Evolutionary conservation across 2,329 filamentous ascomycete genomes (phyloP).

Genomic region (Nannizzia gypsea): DNA sequence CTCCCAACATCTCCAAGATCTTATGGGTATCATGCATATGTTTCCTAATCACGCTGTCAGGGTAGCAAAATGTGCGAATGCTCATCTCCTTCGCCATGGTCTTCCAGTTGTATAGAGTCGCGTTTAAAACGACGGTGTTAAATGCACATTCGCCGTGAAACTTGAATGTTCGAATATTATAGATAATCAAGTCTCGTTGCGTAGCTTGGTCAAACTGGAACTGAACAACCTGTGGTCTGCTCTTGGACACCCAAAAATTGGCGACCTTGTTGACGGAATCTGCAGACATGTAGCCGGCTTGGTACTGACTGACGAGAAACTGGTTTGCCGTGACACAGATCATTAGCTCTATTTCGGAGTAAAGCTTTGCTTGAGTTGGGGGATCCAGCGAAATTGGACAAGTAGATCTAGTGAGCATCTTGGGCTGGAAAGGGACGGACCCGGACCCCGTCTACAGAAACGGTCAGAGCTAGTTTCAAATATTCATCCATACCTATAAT

Average conservation of each 20-base stretch:
- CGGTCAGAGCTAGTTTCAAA: background rate
- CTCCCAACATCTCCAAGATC: slow-evolving; percentile 41
- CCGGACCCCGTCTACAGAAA: slow-evolving; percentile 1
- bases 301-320: slow-evolving; percentile 35
- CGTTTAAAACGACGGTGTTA: slow-evolving; percentile 32
- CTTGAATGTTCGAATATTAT: slow-evolving; percentile 35
- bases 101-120: slow-evolving; percentile 40
- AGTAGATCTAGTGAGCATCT: slow-evolving; percentile 16
- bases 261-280: slow-evolving; percentile 31
- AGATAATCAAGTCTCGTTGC: slow-evolving; percentile 37
- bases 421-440: slow-evolving; percentile 13
- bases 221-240: slow-evolving; percentile 38
- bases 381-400: slow-evolving; percentile 32
- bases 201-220: slow-evolving; percentile 44
- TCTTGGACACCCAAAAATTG: slow-evolving; percentile 35
- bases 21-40: slow-evolving; percentile 39
- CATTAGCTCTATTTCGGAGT: slow-evolving; percentile 37
- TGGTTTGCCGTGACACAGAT: slow-evolving; percentile 34
- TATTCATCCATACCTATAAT: background rate
- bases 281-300: slow-evolving; percentile 27
- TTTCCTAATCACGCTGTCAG: slow-evolving; percentile 40
- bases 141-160: slow-evolving; percentile 36
- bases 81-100: slow-evolving; percentile 36
- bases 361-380: slow-evolving; percentile 32
- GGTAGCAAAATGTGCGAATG: slow-evolving; percentile 40